Evolutionary conservation across 2,329 filamentous ascomycete genomes (phyloP).

Genomic region (Chaetomium strumarium): DNA sequence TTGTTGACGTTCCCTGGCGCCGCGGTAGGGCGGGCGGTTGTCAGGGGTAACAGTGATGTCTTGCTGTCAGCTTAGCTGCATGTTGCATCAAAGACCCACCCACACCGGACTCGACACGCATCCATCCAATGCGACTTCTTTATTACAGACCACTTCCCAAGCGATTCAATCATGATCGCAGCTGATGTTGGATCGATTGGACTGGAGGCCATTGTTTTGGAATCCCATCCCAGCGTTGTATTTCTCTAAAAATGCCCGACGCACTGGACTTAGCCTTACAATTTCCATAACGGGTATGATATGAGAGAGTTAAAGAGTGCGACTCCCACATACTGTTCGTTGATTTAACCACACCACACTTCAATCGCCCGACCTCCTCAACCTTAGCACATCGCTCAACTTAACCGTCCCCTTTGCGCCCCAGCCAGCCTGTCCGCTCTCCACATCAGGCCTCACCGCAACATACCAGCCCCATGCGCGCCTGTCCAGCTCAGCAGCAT

Average conservation of each 20-base stretch:
- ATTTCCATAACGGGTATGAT: no score
- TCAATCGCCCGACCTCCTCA: slow-evolving; percentile 38
- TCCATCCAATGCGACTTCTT: background rate
- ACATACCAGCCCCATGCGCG: slow-evolving; percentile 81
- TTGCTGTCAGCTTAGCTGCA: slow-evolving; percentile 7
- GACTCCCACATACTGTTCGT: background rate
- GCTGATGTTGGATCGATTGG: background rate
- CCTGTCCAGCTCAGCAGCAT: slow-evolving; percentile 61
- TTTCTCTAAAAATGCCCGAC: no score
- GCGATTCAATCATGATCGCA: background rate
- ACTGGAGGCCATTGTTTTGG: no score
- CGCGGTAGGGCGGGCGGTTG: slow-evolving; percentile 11
- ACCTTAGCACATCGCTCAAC: slow-evolving; percentile 58
- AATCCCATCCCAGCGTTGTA: no score
- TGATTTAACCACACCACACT: background rate
- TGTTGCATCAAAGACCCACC: slow-evolving; percentile 2
- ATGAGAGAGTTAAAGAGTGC: no score
- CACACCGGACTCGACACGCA: background rate
- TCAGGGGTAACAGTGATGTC: slow-evolving; percentile 8
- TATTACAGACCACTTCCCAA: background rate
- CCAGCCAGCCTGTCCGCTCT: slow-evolving; percentile 70
- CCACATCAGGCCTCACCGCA: slow-evolving; percentile 68
- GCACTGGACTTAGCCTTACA: no score
- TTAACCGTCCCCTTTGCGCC: slow-evolving; percentile 70
- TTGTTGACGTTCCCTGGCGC: slow-evolving; percentile 14